phyloP scores from a whole-genome alignment of 2,329 filamentous ascomycete genomes.

The Cladobotryum mycophilum region DNA sequence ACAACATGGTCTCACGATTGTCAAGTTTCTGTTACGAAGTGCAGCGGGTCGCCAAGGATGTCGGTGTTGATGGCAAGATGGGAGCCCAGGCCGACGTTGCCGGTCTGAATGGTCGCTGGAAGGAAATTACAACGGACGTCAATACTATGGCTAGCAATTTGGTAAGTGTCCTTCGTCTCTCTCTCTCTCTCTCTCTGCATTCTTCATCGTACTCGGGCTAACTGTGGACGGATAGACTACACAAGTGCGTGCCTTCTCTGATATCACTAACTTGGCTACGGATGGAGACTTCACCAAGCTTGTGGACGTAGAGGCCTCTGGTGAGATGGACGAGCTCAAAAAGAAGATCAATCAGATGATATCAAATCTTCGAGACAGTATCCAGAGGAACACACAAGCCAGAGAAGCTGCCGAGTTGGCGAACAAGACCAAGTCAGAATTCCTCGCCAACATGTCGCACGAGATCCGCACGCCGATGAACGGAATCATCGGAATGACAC shows the following conservation, averaged over 20 bases:
- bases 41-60: constrained; percentile 90
- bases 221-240: constrained; percentile 64
- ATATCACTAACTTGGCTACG: constrained; percentile 96
- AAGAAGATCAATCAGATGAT: constrained; percentile 99
- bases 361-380: constrained; percentile 88
- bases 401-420: constrained; percentile 93
- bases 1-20: constrained; percentile 95
- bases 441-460: constrained; percentile 98
- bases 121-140: constrained; percentile 94
- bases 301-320: constrained; percentile 93
- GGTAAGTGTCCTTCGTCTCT: constrained; percentile 30
- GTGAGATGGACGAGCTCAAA: constrained; percentile 98
- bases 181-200: background rate
- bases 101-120: constrained; percentile 90
- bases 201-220: constrained; percentile 19
- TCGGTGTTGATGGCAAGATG: constrained; percentile 97
- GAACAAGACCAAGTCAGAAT: constrained; percentile 97
- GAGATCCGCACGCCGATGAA: constrained; percentile 97
- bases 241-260: constrained; percentile 94
- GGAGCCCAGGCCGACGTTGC: constrained; percentile 93
- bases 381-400: constrained; percentile 91
- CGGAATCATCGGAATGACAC: constrained; percentile 97
- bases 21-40: constrained; percentile 96
- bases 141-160: constrained; percentile 80
- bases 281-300: constrained; percentile 96